These are phyloP conservation scores for Kwoniella shandongensis DNA, from an alignment of 768 basidiomycete genomes.

Conservation along the genomic window DNA sequence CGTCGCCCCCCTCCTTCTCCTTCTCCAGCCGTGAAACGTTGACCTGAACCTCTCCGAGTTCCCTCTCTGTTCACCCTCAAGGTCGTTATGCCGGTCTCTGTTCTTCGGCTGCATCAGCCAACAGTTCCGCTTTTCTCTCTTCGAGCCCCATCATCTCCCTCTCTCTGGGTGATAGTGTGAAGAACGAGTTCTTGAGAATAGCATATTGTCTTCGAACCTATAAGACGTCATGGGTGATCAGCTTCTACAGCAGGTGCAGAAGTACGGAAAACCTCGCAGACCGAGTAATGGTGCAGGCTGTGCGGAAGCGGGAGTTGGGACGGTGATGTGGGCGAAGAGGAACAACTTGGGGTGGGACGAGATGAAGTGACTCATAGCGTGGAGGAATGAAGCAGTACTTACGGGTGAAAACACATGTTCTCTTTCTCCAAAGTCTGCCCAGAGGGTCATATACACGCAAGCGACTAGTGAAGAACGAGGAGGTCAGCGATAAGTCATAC, in stretches of 20 bases:
- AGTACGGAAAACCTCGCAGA: not conserved
- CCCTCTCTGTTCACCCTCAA: too few relatives aligned
- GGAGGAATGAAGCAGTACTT: constrained; percentile 4
- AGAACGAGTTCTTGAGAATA: constrained; percentile 4
- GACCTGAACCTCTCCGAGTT: too few relatives aligned
- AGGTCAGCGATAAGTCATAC: not conserved
- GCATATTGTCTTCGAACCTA: constrained; percentile 16
- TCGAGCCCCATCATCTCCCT: constrained; percentile 15
- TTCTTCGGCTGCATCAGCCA: too few relatives aligned
- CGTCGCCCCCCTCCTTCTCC: too few relatives aligned
- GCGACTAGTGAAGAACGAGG: constrained; percentile 19
- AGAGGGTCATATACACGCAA: constrained; percentile 38
- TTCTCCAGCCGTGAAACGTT: too few relatives aligned
- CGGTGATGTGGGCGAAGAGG: not conserved
- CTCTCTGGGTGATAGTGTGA: constrained; percentile 13
- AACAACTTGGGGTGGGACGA: not conserved
- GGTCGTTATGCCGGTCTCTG: too few relatives aligned
- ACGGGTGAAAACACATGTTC: constrained; percentile 49
- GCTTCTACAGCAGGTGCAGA: too few relatives aligned
- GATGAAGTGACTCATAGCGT: not conserved
- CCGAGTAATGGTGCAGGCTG: not conserved
- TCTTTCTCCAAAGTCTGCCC: constrained; percentile 39
- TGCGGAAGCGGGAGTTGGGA: not conserved
- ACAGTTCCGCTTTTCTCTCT: not conserved
- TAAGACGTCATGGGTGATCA: not conserved